These are phyloP conservation scores for Edaphochlamys debaryana DNA, from an alignment of 139 green algal genomes.

Conservation along the genomic window DNA sequence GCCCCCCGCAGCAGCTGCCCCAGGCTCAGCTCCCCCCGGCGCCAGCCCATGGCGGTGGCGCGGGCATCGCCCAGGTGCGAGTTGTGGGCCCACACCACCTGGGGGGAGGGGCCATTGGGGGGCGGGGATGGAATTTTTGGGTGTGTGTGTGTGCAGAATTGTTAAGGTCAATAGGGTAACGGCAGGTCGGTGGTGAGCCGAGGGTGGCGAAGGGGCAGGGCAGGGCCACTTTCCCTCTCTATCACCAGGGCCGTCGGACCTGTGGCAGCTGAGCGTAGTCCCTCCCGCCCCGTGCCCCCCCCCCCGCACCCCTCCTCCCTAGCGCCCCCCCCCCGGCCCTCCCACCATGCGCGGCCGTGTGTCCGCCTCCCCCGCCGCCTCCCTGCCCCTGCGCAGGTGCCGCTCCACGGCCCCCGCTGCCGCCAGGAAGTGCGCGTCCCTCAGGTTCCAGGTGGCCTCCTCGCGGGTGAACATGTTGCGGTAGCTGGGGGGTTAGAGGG, in stretches of 20 bases:
- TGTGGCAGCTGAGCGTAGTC: no score
- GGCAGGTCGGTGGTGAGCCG: no score
- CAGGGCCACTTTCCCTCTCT: no score
- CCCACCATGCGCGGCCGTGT: no score
- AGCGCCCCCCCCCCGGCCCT: no score
- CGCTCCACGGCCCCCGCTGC: constrained; percentile 11
- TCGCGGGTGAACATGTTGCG: constrained; percentile 58
- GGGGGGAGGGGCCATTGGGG: neutral
- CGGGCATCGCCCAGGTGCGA: constrained; percentile 73
- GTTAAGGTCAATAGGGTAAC: neutral
- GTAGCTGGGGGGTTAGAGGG: constrained; percentile 45
- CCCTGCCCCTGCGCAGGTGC: constrained; percentile 24
- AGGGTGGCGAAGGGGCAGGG: no score
- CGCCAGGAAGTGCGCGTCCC: constrained; percentile 71
- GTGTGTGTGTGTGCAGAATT: neutral
- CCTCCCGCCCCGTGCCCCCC: no score
- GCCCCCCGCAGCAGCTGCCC: constrained; percentile 68
- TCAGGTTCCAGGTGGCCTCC: constrained; percentile 73
- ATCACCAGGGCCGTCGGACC: no score
- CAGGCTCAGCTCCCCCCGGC: constrained; percentile 68
- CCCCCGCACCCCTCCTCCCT: no score
- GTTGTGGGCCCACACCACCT: constrained; percentile 73
- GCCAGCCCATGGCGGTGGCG: constrained; percentile 68
- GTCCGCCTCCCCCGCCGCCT: no score
- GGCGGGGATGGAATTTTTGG: neutral